Evolutionary conservation across 2,329 filamentous ascomycete species (phyloP), one percentile per base, ranked within the genome.

Genomic region (Phoma herbarum): DNA sequence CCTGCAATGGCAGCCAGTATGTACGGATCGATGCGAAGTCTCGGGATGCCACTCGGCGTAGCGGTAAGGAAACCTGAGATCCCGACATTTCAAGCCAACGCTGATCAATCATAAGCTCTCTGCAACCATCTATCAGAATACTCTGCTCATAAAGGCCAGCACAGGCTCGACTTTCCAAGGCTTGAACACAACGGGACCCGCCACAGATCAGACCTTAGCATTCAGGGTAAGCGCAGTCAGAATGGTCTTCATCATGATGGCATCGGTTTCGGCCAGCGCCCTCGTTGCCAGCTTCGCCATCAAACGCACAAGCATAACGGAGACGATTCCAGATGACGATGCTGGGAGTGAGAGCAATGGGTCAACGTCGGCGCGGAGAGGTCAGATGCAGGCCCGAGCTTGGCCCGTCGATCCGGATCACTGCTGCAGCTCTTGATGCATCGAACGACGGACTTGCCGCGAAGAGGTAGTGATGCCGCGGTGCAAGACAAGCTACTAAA

Each of bases 21-120:
- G 77, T 79, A 76, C 61, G 71, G 66, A 3, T 76, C 77, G 60
- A 66, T 76, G 10, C 73, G 72, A 25, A 77, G 74, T 9, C 71
- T 81, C 57, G 81, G 81, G 1, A 80, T 80, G 79, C 75, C 76
- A 14, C 55, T 80, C 20, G 80, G 80, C 7, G 72, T 83, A 4
- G 77, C 78, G 12, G 53, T 70, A 59, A 46, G 47, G 11, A 14
- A 18, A 14, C 33, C 33, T 35, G 11, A 18, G 33, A 14, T 14
- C 33, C 11, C 33, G n/a, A 35, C 33, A 35, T 14, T 35, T 35
- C 12, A 35, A 35, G 11, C 11, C 33, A 18, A 14, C 12, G 33
- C n/a, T 35, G 33, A 35, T 9, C 33, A 35, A 35, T 18, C n/a
- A 14, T 18, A 14, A 35, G 33, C 33, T 35, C 33, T 35, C 33